Base-by-base conservation (phyloP, 371 early-diverging fungal genomes). In the Sanchytrium tribonematis region DNA sequence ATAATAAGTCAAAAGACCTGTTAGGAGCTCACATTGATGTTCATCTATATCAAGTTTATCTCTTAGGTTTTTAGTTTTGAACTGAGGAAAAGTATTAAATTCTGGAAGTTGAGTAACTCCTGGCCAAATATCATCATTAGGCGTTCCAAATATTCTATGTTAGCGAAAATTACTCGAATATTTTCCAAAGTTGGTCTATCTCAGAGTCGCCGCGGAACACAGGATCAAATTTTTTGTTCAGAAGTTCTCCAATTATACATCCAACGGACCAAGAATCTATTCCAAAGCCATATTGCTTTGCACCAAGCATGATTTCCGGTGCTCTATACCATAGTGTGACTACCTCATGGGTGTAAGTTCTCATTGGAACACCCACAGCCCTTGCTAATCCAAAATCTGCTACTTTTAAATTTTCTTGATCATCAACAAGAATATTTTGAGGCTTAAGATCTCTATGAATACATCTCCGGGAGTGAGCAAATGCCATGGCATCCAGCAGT, bases 191-290 rank as follows among this genome's bases (percentile, higher is more conserved):
- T 75, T 98, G 89, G 78, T 96, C 96, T 71, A 96, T 94, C 74
- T 98, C 95, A n/a, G 91, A 90, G 77, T 95, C 95, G 30, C 85
- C 89, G 94, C 17, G 95, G 90, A 75, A 98, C 98, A 29, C 98
- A 76, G 0, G 98, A 92, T 31, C 79, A 77, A n/a, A n/a, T 69
- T 84, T 78, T 68, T 78, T 77, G 66, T 86, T 80, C 89, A 98
- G 92, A 78, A 98, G 98, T 28, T 92, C 93, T 78, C 95, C 88
- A 70, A 98, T 93, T 76, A 98, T 97, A 67, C 93, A 93, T 0
- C 97, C 99, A 30, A 95, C 82, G 72, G 88, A 87, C 99, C 99
- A 98, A 80, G 98, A 91, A 78, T 98, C 99, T 66, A 98, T 85
- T 1, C 86, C 87, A 5, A 86, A 89, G 1, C 88, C 84, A 77